Evolutionary conservation across 176 grass and related monocot species (phyloP).

Genomic region (Tillandsia fasciculata): DNA sequence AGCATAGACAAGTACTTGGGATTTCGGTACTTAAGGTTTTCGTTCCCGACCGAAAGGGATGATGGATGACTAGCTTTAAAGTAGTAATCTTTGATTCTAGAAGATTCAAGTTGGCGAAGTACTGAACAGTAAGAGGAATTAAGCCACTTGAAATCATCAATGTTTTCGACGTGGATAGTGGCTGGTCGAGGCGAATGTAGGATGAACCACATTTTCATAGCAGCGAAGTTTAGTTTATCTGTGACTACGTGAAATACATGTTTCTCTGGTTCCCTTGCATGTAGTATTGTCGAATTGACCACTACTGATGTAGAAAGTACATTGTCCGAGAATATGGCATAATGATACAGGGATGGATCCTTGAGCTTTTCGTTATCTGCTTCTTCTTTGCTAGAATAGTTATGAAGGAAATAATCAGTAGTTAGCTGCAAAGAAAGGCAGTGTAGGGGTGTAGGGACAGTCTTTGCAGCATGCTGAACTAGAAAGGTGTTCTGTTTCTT

Average conservation of each 20-base stretch:
- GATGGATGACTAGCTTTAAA: conserved; percentile 89
- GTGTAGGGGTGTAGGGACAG: conserved; percentile 72
- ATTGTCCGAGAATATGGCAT: conserved; percentile 96
- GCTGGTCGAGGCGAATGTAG: conserved; percentile 41
- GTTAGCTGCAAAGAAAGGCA: conserved; percentile 83
- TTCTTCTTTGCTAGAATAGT: conserved; percentile 30
- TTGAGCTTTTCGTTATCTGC: conserved; percentile 60
- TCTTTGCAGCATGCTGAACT: conserved; percentile 97
- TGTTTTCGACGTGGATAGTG: conserved; percentile 73
- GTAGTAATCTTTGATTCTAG: conserved; percentile 86
- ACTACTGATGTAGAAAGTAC: conserved; percentile 84
- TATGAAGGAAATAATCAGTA: conserved; percentile 59
- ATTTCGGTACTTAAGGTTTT: conserved; percentile 93
- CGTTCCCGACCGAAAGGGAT: conserved; percentile 74
- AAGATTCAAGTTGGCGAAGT: conserved; percentile 88
- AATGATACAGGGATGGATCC: conserved; percentile 76
- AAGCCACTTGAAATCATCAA: conserved; percentile 94
- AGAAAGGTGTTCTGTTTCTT: conserved; percentile 94
- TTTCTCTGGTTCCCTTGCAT: conserved; percentile 80
- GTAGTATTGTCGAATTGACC: conserved; percentile 62
- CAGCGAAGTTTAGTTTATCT: conserved; percentile 85
- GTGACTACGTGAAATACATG: conserved; percentile 95
- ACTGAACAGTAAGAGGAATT: conserved; percentile 93
- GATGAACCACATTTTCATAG: conserved; percentile 96
- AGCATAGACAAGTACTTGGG: conserved; percentile 98